Base-by-base conservation (phyloP, 2,329 filamentous ascomycete species). In the Aspergillus sclerotialis region DNA sequence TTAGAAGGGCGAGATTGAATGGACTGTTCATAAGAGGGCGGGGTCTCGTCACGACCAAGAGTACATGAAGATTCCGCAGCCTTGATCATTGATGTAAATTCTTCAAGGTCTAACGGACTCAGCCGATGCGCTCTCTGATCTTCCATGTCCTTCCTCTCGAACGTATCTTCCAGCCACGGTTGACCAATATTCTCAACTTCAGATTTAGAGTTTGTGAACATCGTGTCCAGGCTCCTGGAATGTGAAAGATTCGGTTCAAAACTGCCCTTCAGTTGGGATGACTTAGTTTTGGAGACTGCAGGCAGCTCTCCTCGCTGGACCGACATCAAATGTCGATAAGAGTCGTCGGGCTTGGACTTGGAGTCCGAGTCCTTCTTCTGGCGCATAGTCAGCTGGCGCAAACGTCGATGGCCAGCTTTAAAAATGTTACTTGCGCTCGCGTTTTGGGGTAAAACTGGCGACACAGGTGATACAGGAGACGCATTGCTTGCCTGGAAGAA, bases 151-250 rank as follows among this genome's bases (percentile, higher is more conserved):
- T 35, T 41, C 12, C 31, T 38, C 27, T 50, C 44, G 24, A 43
- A 42, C n/a, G 48, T 49, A 32, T 50, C 50, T 19, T 48, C 50
- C 27, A 63, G 39, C 59, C 59, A 63, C 32, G 58, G 58, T 32
- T 53, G 58, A 15, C 59, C 60, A 33, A 61, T 61, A 15, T 42
- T 51, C 37, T 63, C 58, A 13, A 63, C 53, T 31, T 63, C 59
- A 23, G 52, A 47, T 36, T 41, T 52, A 21, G 52, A 50, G 28
- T 41, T 58, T 0, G 55, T 55, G 55, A 56, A 28, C 43, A 44
- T 37, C 31, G 39, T 30, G 27, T 38, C 37, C 9, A 37, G 25
- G 8, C 41, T 43, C 13, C 36, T 32, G 4, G 42, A 38, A 11
- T 26, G 35, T 38, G 47, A 40, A 30, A 42, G 14, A 32, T 35